These are phyloP conservation scores for Eucalyptus polybractea DNA, from an alignment of 345 rosid genomes.

Conservation along the genomic window DNA sequence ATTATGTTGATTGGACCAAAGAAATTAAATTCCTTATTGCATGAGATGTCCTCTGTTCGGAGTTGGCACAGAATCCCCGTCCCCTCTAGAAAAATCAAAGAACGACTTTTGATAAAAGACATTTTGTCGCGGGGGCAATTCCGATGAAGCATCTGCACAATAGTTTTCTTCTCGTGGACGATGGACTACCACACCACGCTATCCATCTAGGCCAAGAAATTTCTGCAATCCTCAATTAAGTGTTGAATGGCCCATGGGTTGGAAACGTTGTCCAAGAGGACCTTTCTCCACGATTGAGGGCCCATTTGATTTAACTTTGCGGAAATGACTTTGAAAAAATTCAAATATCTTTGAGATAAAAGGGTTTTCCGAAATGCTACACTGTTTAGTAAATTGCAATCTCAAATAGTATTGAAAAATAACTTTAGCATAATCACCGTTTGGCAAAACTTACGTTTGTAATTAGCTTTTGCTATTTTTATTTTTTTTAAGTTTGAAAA, in stretches of 20 bases:
- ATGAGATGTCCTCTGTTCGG: too few relatives aligned
- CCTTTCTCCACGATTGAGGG: not conserved
- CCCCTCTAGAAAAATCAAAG: too few relatives aligned
- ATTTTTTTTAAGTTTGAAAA: fast-evolving
- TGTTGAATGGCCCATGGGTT: not conserved
- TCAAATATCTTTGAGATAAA: fast-evolving
- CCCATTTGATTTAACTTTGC: fast-evolving
- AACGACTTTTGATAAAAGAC: too few relatives aligned
- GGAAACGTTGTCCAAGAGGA: not conserved
- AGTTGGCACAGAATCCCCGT: too few relatives aligned
- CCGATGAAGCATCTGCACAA: too few relatives aligned
- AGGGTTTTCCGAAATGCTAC: fast-evolving
- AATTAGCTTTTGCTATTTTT: too few relatives aligned
- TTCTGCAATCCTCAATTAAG: not conserved
- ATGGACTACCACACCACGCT: not conserved
- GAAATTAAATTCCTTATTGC: too few relatives aligned
- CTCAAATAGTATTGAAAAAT: fast-evolving
- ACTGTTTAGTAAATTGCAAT: fast-evolving
- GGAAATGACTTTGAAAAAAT: too few relatives aligned
- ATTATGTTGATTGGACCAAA: too few relatives aligned
- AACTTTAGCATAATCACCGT: fast-evolving
- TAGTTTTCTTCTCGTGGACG: not conserved
- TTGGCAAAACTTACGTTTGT: too few relatives aligned
- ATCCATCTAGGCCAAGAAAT: not conserved
- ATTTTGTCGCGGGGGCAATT: too few relatives aligned